Evolutionary conservation across 768 basidiomycete species (phyloP).

Genomic region (Agaricus blazei): DNA sequence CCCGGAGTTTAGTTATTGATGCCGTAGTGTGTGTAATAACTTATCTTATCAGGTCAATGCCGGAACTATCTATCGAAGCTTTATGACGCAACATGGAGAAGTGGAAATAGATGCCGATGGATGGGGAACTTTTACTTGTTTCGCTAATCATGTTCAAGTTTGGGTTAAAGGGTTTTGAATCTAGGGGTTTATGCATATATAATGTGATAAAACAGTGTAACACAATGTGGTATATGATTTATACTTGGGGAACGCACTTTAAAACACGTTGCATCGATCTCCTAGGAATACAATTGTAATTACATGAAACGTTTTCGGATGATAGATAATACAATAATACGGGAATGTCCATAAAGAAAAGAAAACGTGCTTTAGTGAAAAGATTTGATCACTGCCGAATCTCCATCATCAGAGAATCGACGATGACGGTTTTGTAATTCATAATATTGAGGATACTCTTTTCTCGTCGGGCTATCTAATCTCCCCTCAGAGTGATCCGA

Average conservation of each 20-base stretch:
- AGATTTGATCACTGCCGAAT: constrained; percentile 5
- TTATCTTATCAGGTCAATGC: constrained; percentile 26
- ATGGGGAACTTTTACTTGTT: constrained; percentile 64
- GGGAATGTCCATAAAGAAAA: neutral
- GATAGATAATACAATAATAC: neutral
- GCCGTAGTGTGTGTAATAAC: constrained; percentile 5
- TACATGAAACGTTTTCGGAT: neutral
- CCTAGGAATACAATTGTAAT: constrained; percentile 3
- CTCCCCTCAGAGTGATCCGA: neutral
- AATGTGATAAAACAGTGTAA: no score
- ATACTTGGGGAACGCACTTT: no score
- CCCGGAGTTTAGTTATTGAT: neutral
- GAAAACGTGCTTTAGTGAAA: neutral
- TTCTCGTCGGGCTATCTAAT: constrained; percentile 4
- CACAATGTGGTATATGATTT: no score
- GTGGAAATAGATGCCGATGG: constrained; percentile 48
- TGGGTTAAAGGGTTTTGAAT: constrained; percentile 36
- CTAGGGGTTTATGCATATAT: no score
- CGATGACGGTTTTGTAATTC: constrained; percentile 10
- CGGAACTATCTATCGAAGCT: constrained; percentile 38
- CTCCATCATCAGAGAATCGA: constrained; percentile 4
- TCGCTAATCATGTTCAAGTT: constrained; percentile 49
- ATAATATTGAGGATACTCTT: constrained; percentile 14
- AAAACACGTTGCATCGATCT: neutral
- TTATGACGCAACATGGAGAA: constrained; percentile 40